A percentile compares a stretch with the other conserved stretches of the same genome.
These are phyloP conservation scores for Parasarocladium wereldwijsianum DNA, from an alignment of 2,329 filamentous ascomycete species.

Conservation along the genomic window DNA sequence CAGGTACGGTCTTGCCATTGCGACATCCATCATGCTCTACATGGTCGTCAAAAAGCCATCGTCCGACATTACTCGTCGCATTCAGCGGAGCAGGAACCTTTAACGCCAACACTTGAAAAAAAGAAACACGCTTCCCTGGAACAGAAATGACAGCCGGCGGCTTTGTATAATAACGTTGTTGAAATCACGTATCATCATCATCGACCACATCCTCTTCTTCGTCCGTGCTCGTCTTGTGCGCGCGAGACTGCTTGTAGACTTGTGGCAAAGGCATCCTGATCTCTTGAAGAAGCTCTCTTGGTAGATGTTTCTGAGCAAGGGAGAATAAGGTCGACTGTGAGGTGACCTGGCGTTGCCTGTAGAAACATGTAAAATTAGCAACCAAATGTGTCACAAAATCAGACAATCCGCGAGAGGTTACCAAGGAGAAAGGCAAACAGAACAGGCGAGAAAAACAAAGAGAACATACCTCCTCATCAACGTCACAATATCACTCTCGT, in stretches of 20 bases:
- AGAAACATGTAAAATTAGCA: slow-evolving; percentile 15
- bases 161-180: slow-evolving; percentile 12
- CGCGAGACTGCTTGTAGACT: slow-evolving; percentile 31
- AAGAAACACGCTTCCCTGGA: slow-evolving; percentile 7
- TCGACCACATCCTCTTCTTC: slow-evolving; percentile 22
- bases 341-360: slow-evolving; percentile 64
- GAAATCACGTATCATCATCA: slow-evolving; percentile 11
- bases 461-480: slow-evolving; percentile 67
- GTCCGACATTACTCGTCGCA: slow-evolving; percentile 54
- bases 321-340: slow-evolving; percentile 64
- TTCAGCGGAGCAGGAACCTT: slow-evolving; percentile 49
- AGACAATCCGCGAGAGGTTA: too few species aligned
- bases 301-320: slow-evolving; percentile 69
- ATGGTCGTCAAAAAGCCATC: slow-evolving; percentile 86
- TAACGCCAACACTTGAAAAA: slow-evolving; percentile 6
- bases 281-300: slow-evolving; percentile 70
- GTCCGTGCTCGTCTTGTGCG: slow-evolving; percentile 14
- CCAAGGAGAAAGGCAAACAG: slow-evolving; percentile 11
- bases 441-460: too few species aligned
- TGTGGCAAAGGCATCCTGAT: slow-evolving; percentile 53
- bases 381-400: slow-evolving; percentile 8
- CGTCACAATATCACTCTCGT: slow-evolving; percentile 69
- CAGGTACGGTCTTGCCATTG: slow-evolving; percentile 75
- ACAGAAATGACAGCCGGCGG: too few species aligned
- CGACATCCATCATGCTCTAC: slow-evolving; percentile 90